These are phyloP conservation scores for Claviceps maximensis DNA, from an alignment of 2,329 filamentous ascomycete species.

Conservation along the genomic window DNA sequence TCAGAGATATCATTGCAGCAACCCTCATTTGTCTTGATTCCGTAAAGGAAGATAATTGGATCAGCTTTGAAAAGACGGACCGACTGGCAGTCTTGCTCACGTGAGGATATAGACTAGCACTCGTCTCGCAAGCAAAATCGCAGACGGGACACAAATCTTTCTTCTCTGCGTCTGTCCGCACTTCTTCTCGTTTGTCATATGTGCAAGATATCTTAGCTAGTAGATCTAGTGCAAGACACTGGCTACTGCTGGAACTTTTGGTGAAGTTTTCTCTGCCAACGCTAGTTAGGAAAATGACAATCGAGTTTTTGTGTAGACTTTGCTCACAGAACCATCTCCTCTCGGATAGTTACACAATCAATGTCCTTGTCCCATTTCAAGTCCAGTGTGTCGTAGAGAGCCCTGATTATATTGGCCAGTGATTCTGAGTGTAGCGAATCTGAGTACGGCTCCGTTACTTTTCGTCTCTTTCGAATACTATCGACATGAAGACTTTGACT, in stretches of 20 bases:
- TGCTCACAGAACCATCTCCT: conserved; percentile 34
- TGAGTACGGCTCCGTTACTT: conserved; percentile 10
- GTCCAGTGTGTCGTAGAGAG: conserved; percentile 18
- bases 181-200: conserved; percentile 7
- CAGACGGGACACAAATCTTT: conserved; percentile 14
- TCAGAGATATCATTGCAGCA: conserved; percentile 57
- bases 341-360: conserved; percentile 16
- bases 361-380: conserved; percentile 9
- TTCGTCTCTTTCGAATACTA: conserved; percentile 17
- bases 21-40: conserved; percentile 50
- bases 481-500: conserved; percentile 4
- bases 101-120: conserved; percentile 1
- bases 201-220: conserved; percentile 37
- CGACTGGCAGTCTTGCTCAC: conserved; percentile 25
- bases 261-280: conserved; percentile 28
- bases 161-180: neutral
- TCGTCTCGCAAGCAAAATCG: conserved; percentile 5
- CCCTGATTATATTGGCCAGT: conserved; percentile 9
- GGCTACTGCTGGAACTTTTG: conserved; percentile 31
- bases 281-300: conserved; percentile 10
- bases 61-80: conserved; percentile 31
- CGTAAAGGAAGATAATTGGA: conserved; percentile 31
- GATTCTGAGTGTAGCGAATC: conserved; percentile 11
- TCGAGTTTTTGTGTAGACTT: neutral
- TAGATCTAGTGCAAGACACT: conserved; percentile 38